A percentile compares a stretch with the other conserved stretches of the same genome.
phyloP scores from a whole-genome alignment of 179 eudicot genomes.

The Kewa caespitosa region DNA sequence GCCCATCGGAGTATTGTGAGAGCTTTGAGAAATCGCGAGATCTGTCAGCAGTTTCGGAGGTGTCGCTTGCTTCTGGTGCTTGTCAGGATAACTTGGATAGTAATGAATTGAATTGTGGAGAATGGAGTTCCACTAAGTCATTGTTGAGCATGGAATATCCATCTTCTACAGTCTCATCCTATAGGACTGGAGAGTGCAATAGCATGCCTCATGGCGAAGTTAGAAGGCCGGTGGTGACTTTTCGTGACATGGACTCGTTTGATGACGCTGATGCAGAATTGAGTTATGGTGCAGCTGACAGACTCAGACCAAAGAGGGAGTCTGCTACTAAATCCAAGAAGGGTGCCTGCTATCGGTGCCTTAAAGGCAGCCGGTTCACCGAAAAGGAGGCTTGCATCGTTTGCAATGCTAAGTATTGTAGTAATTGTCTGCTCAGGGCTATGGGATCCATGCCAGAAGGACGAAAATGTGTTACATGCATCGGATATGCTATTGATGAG shows the following conservation, averaged over 20 bases:
- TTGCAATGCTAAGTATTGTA: constrained; percentile 93
- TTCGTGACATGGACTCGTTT: constrained; percentile 62
- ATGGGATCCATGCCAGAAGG: constrained; percentile 99
- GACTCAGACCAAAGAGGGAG: constrained; percentile 47
- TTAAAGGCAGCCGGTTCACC: constrained; percentile 79
- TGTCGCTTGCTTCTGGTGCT: constrained; percentile 46
- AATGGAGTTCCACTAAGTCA: constrained; percentile 80
- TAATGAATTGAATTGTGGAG: constrained; percentile 53
- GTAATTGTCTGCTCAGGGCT: constrained; percentile 82
- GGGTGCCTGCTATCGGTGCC: constrained; percentile 90
- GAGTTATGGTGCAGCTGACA: constrained; percentile 35
- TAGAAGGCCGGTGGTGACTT: constrained; percentile 58
- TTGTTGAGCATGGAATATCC: constrained; percentile 67
- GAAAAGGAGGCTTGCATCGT: constrained; percentile 94
- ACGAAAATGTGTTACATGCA: constrained; percentile 91
- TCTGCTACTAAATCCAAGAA: constrained; percentile 52
- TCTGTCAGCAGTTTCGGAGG: constrained; percentile 51
- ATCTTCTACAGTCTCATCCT: constrained; percentile 74
- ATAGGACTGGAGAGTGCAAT: constrained; percentile 56
- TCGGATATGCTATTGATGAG: constrained; percentile 83
- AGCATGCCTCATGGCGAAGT: constrained; percentile 48
- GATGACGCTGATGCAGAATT: constrained; percentile 47
- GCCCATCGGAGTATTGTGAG: constrained; percentile 65
- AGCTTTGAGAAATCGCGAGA: constrained; percentile 70
- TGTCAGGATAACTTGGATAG: constrained; percentile 48